Base-by-base conservation (phyloP, 163 green algal species). In the Prototheca cutis region DNA sequence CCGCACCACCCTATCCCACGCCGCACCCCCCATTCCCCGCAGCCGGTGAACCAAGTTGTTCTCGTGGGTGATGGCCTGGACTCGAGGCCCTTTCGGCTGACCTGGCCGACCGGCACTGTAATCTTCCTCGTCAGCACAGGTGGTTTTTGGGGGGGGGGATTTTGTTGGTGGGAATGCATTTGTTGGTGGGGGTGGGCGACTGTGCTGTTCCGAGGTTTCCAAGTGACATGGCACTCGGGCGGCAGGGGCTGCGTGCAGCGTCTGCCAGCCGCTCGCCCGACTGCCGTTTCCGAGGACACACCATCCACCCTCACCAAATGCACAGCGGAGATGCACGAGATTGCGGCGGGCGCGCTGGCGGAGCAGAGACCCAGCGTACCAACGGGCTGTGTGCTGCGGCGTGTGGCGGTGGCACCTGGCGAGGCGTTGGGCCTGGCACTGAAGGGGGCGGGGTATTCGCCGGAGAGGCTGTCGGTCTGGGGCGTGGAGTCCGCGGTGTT, bases 391-490 rank as follows among this genome's bases (percentile, higher is more conserved):
- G 67, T 93, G 40, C 73, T 91, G 54, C 64, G 78, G 1, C 59
- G 83, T 8, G 78, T 91, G 18, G 23, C 31, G 2, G 56, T 73
- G 19, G 63, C 85, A 36, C 33, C 77, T n/a, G 15, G 62, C 42
- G 61, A 53, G 28, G n/a, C 34, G 55, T 17, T 1, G 57, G 55
- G 32, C 8, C 30, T 33, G 1, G 58, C 65, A 5, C 66, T 92
- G 63, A 54, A 63, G 53, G 23, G 48, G 4, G 72, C 68, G 2
- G 86, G 86, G 10, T 90, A 83, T 59, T 58, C 78, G 1, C 63
- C 53, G 1, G 77, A 90, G 53, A 62, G 78, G 3, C 67, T 93
- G 18, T 89, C 82, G 27, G 73, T 88, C 7, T 94, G 86, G 86
- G 73, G 48, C 0, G 40, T 91, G 45, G 78, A 91, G 72, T 79